Evolutionary conservation across 345 rosid genomes (phyloP), one percentile per base, ranked within the genome.

Genomic region (Erodium maritimum): DNA sequence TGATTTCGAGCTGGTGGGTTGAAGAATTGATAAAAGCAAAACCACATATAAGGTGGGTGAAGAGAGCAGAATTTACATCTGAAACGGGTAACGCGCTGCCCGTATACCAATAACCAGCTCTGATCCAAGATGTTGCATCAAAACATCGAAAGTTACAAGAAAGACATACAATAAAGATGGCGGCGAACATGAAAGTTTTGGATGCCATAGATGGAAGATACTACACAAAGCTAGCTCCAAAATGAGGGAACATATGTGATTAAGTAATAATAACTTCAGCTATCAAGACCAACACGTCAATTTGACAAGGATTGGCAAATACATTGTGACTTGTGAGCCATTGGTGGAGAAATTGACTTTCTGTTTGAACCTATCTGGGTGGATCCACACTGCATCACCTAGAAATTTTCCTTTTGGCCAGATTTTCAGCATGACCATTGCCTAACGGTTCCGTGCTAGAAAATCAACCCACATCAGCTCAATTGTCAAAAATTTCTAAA

Each of bases 11-110:
- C 14, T 19, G 25, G 62, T 59, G 19, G 17, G 62, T 42, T 21
- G 52, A 34, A 20, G 50, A 21, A 48, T 59, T 20, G 52, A 59
- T 50, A 23, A 34, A 16, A 9, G 62, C 62, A 23, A 59, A 59
- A 4, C 52, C 54, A 17, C 62, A 59, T 12, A 59, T 42, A 21
- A 59, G 23, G 53, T 59, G 62, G 2, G 62, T 59, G 53, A 59
- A 59, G 23, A 59, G 53, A 17, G 52, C 14, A 20, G 62, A 59
- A 18, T 59, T 23, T 21, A 59, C 37, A 50, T 21, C 53, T n/a
- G 53, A 45, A 16, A 50, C 52, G 17, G 62, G 19, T 24, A 59
- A 14, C 1, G 24, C 62, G 10, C 62, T 59, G 10, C 24, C 53
- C 1, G 62, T 21, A 45, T 17, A 42, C 62, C 62, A 59, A 21